Evolutionary conservation across 306 rosid genomes (phyloP).

Genomic region (Psophocarpus tetragonolobus): DNA sequence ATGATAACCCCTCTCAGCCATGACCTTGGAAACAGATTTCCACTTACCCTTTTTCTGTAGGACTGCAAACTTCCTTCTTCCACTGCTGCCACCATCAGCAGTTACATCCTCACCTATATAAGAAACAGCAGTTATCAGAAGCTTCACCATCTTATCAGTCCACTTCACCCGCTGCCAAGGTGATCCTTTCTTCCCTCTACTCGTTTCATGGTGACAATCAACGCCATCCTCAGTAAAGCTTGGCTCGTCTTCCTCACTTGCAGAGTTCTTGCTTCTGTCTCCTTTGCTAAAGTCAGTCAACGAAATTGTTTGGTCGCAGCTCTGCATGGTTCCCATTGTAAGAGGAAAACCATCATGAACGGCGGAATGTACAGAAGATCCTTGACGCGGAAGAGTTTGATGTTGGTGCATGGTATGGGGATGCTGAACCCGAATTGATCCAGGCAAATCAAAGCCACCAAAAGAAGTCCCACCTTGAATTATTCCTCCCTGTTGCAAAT

Average conservation of each 20-base stretch:
- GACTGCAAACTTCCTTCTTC: constrained; percentile 64
- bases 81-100: constrained; percentile 52
- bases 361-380: constrained; percentile 51
- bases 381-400: constrained; percentile 59
- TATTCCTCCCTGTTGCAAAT: constrained; percentile 74
- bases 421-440: constrained; percentile 64
- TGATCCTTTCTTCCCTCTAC: constrained; percentile 74
- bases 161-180: constrained; percentile 96
- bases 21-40: constrained; percentile 87
- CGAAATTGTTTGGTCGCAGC: constrained; percentile 61
- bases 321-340: constrained; percentile 59
- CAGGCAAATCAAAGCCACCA: constrained; percentile 75
- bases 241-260: constrained; percentile 81
- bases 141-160: constrained; percentile 93
- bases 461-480: constrained; percentile 64
- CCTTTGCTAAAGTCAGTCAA: constrained; percentile 64
- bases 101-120: constrained; percentile 72
- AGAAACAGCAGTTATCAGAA: constrained; percentile 88
- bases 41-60: constrained; percentile 94
- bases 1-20: constrained; percentile 89
- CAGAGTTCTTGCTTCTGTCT: constrained; percentile 70
- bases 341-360: constrained; percentile 68
- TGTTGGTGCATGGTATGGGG: constrained; percentile 61
- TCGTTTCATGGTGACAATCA: constrained; percentile 56
- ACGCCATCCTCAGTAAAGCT: constrained; percentile 71